These are phyloP conservation scores for Ophiobolus disseminans DNA, from an alignment of 2,329 filamentous ascomycete genomes.

Conservation along the genomic window DNA sequence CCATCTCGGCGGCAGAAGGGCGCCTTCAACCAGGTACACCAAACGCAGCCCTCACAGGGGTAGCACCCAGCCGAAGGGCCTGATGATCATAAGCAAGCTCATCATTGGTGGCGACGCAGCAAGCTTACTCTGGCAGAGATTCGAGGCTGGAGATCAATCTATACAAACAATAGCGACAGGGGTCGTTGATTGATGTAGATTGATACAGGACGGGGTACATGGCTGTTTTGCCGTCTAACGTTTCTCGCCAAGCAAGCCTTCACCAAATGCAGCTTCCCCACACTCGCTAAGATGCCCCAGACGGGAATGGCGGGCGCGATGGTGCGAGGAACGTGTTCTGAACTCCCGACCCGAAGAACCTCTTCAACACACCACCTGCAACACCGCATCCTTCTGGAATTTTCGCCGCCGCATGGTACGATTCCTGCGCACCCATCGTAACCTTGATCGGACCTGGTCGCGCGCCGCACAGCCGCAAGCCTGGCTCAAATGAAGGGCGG, in stretches of 20 bases:
- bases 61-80: slow-evolving; percentile 25
- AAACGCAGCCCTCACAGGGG: slow-evolving; percentile 17
- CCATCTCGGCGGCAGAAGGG: slow-evolving; percentile 23
- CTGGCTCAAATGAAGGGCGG: slow-evolving; percentile 26
- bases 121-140: slow-evolving; percentile 29
- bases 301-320: slow-evolving; percentile 16
- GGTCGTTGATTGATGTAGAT: slow-evolving; percentile 48
- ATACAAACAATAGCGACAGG: slow-evolving; percentile 29
- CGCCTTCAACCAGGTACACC: slow-evolving; percentile 39
- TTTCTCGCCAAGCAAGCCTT: slow-evolving; percentile 17
- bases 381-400: slow-evolving; percentile 28
- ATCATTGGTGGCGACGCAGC: slow-evolving; percentile 33
- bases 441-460: slow-evolving; percentile 8
- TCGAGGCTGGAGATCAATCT: slow-evolving; percentile 39
- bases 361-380: slow-evolving; percentile 28
- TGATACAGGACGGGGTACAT: slow-evolving; percentile 43
- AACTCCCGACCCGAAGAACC: slow-evolving; percentile 22
- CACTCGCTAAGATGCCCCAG: slow-evolving; percentile 29
- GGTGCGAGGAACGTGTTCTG: slow-evolving; percentile 11
- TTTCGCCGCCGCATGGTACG: slow-evolving; percentile 10
- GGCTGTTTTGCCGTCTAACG: slow-evolving; percentile 33
- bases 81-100: slow-evolving; percentile 33
- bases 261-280: slow-evolving; percentile 27
- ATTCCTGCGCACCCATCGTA: slow-evolving; percentile 12
- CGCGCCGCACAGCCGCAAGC: slow-evolving; percentile 24